A percentile compares a stretch with the other conserved stretches of the same genome.
phyloP scores from a whole-genome alignment of 352 stramenopile genomes.

The Achlya hypogyna region DNA sequence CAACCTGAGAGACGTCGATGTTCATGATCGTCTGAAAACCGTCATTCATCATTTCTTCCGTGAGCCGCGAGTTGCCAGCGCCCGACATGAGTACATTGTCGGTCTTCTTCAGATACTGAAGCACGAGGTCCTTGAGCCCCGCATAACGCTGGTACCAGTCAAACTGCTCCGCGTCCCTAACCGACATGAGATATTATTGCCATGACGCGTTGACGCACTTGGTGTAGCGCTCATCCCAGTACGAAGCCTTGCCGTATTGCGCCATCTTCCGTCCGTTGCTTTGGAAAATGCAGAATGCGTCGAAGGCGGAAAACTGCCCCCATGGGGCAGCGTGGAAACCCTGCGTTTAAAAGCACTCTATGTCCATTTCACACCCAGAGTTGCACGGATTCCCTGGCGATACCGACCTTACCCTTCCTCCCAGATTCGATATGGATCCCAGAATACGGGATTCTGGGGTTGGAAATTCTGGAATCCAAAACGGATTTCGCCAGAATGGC shows the following conservation, averaged over 20 bases:
- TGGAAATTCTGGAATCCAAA: conserved; percentile 7
- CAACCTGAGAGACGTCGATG: conserved; percentile 92
- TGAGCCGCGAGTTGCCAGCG: conserved; percentile 90
- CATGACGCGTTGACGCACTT: conserved; percentile 44
- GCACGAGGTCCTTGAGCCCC: conserved; percentile 84
- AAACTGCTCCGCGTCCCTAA: conserved; percentile 88
- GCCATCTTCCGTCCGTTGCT: conserved; percentile 67
- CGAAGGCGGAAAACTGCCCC: too few relatives aligned
- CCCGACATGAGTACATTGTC: conserved; percentile 90
- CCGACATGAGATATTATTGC: background rate
- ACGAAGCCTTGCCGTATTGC: conserved; percentile 89
- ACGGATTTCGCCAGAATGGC: background rate
- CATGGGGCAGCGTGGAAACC: background rate
- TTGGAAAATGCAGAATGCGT: too few relatives aligned
- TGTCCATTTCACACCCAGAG: background rate
- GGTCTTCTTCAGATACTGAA: conserved; percentile 91
- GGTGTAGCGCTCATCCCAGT: conserved; percentile 93
- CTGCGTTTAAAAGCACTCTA: background rate
- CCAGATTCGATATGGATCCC: background rate
- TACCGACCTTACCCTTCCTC: background rate
- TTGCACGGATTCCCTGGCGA: background rate
- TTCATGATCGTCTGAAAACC: conserved; percentile 93
- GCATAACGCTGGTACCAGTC: conserved; percentile 92
- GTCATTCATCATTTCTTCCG: conserved; percentile 94
- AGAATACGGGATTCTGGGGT: background rate